Evolutionary conservation across 108 stramenopile genomes (phyloP).

Genomic region (Nitzschia palea): DNA sequence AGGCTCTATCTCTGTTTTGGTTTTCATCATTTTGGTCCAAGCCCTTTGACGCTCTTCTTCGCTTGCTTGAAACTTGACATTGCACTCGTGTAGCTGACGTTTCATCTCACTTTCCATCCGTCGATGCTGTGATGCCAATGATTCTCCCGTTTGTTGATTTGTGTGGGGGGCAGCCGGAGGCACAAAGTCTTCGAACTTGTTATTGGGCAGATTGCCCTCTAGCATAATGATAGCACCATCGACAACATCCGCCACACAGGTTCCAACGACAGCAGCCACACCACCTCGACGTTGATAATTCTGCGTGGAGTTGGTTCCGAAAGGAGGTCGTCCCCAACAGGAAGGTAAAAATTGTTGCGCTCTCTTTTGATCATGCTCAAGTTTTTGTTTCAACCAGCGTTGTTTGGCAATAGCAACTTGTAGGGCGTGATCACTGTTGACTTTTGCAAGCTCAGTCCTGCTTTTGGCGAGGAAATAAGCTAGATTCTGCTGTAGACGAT

Average conservation of each 20-base stretch:
- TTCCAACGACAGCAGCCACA: constrained; percentile 15
- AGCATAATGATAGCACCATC: constrained; percentile 29
- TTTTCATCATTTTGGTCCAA: constrained; percentile 60
- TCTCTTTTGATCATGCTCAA: constrained; percentile 28
- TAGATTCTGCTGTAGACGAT: constrained; percentile 26
- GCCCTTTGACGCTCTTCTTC: constrained; percentile 53
- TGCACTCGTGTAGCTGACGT: constrained; percentile 24
- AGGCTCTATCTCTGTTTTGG: constrained; percentile 47
- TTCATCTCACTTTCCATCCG: constrained; percentile 37
- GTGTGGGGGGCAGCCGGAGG: constrained; percentile 42
- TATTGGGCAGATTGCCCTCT: constrained; percentile 18
- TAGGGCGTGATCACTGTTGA: constrained; percentile 33
- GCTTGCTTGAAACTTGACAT: constrained; percentile 34
- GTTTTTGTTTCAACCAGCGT: constrained; percentile 34
- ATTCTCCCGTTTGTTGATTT: constrained; percentile 46
- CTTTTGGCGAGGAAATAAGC: constrained; percentile 16
- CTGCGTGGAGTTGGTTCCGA: constrained; percentile 32
- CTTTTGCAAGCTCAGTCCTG: constrained; percentile 18
- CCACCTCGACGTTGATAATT: constrained; percentile 22
- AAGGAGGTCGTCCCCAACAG: constrained; percentile 14
- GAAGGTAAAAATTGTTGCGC: constrained; percentile 34
- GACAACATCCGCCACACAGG: constrained; percentile 40
- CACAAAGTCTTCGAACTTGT: constrained; percentile 40
- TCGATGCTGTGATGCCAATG: constrained; percentile 44
- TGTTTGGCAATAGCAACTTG: constrained; percentile 29